A percentile compares a stretch with the other conserved stretches of the same genome.
These are phyloP conservation scores for Trifolium subterraneum DNA, from an alignment of 306 rosid genomes.

Conservation along the genomic window DNA sequence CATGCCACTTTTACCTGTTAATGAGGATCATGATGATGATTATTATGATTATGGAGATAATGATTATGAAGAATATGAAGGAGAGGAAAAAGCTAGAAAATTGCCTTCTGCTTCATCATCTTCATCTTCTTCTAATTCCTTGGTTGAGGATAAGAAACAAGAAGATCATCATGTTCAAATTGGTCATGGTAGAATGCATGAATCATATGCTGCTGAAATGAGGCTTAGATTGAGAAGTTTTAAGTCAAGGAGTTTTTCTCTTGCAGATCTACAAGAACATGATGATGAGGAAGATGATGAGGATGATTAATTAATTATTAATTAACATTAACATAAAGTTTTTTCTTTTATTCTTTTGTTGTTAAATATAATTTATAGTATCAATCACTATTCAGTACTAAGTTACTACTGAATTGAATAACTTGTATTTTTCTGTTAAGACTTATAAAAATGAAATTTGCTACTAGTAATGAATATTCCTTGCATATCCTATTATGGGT, in stretches of 20 bases:
- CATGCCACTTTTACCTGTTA: slow-evolving; percentile 80
- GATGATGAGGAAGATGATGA: slow-evolving; percentile 53
- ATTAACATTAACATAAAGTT: slow-evolving; percentile 24
- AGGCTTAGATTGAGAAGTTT: slow-evolving; percentile 60
- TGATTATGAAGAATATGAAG: slow-evolving; percentile 33
- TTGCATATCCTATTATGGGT: slow-evolving; percentile 35
- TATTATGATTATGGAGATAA: slow-evolving; percentile 29
- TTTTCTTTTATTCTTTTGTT: slow-evolving; percentile 22
- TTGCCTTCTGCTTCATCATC: slow-evolving; percentile 42
- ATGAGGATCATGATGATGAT: slow-evolving; percentile 56
- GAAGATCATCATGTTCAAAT: slow-evolving; percentile 47
- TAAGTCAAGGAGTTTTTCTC: slow-evolving; percentile 74
- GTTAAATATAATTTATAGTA: slow-evolving; percentile 36
- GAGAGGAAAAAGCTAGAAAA: slow-evolving; percentile 37
- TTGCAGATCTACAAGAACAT: slow-evolving; percentile 81
- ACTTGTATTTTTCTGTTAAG: background rate
- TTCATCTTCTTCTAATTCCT: slow-evolving; percentile 30
- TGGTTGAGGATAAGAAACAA: slow-evolving; percentile 45
- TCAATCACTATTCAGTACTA: background rate
- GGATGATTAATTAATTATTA: slow-evolving; percentile 28
- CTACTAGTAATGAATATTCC: slow-evolving; percentile 32
- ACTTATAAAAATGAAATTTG: slow-evolving; percentile 25
- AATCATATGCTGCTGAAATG: slow-evolving; percentile 50
- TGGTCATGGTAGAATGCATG: slow-evolving; percentile 32
- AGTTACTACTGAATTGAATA: background rate